phyloP scores from a whole-genome alignment of 208 protist species.

The Crithidia acanthocephali region DNA sequence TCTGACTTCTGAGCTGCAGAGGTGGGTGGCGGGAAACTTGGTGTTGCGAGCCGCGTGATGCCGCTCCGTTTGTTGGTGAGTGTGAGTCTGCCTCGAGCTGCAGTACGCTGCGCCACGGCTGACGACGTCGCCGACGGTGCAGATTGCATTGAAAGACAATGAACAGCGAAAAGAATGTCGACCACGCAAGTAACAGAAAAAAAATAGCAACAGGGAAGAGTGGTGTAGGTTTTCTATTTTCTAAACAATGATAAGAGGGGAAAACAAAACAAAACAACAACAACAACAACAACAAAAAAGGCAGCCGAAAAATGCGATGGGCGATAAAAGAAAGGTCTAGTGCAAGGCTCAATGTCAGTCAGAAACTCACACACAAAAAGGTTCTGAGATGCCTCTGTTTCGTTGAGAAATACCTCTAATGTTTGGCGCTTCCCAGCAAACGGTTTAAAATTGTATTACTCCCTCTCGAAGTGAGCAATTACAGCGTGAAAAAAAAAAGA shows the following conservation, averaged over 20 bases:
- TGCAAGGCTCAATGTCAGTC: too few relatives aligned
- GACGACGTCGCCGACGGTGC: neutral
- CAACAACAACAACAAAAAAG: constrained; percentile 1
- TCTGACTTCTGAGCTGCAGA: too few relatives aligned
- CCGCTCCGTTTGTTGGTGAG: constrained; percentile 10
- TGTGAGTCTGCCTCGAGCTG: neutral
- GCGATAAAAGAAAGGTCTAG: too few relatives aligned
- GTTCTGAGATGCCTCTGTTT: too few relatives aligned
- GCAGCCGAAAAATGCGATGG: neutral
- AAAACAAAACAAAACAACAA: neutral
- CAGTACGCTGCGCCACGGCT: neutral
- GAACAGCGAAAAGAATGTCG: neutral
- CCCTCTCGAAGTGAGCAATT: too few relatives aligned
- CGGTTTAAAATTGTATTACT: too few relatives aligned
- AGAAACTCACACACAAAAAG: too few relatives aligned
- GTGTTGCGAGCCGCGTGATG: constrained; percentile 21
- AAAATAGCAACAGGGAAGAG: neutral
- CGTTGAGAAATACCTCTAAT: too few relatives aligned
- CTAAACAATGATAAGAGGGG: neutral
- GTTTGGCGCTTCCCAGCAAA: too few relatives aligned
- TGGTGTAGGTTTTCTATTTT: too few relatives aligned
- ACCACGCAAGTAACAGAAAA: too few relatives aligned
- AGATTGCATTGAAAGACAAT: neutral
- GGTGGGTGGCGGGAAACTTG: neutral
- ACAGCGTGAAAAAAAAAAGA: neutral